These are phyloP conservation scores for Kalmanozyma brasiliensis DNA, from an alignment of 1,284 basidiomycete genomes.

Conservation along the genomic window DNA sequence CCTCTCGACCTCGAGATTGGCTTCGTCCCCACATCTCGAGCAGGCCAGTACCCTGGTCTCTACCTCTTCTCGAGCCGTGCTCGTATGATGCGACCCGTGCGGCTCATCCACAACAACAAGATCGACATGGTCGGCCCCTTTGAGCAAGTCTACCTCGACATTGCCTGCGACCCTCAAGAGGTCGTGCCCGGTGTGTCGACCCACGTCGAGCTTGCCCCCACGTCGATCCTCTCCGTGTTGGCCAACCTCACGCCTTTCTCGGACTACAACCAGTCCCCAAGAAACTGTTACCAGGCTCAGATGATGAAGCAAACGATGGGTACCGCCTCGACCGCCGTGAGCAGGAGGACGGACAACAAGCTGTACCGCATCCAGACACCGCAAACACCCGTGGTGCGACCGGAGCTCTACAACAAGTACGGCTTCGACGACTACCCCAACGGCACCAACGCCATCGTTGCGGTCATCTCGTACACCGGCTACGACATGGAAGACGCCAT, in stretches of 20 bases:
- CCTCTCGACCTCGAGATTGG: constrained; percentile 97
- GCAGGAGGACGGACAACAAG: constrained; percentile 97
- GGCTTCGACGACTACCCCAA: constrained; percentile 99
- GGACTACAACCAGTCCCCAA: constrained; percentile 87
- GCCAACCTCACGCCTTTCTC: constrained; percentile 77
- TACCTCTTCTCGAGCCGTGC: constrained; percentile 89
- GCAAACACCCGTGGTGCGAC: constrained; percentile 94
- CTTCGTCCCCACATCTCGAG: constrained; percentile 85
- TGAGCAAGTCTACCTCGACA: constrained; percentile 99
- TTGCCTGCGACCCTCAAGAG: constrained; percentile 90
- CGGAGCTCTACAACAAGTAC: constrained; percentile 90
- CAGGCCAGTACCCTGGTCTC: constrained; percentile 96
- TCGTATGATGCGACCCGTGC: constrained; percentile 98
- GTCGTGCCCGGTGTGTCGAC: constrained; percentile 80
- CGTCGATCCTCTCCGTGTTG: constrained; percentile 87
- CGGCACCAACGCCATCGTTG: constrained; percentile 96
- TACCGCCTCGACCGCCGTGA: constrained; percentile 89
- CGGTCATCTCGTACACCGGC: constrained; percentile 99
- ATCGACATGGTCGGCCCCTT: constrained; percentile 94
- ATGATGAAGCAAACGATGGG: constrained; percentile 99
- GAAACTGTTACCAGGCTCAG: constrained; percentile 78
- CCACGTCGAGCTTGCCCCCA: constrained; percentile 93
- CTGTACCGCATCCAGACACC: constrained; percentile 94
- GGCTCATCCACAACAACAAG: constrained; percentile 84
- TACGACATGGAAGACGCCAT: constrained; percentile 99